Conservation (phyloP, 208 protist genomes). For the Entamoeba histolytica region DNA sequence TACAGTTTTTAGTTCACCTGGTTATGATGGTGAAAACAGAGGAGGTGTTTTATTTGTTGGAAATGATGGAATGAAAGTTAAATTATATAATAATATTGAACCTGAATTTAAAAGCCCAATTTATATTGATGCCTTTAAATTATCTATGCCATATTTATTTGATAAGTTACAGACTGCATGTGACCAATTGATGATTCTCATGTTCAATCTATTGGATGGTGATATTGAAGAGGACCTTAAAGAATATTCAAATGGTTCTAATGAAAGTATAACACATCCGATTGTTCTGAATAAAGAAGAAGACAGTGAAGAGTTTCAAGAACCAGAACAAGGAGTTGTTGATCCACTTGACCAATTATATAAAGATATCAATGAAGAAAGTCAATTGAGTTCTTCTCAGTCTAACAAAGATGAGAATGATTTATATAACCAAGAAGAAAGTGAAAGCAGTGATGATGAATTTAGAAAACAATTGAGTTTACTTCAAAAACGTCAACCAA, state of each 20-base stretch:
- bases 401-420: not conserved
- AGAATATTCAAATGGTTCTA: no score
- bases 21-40: conserved; percentile 20
- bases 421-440: not conserved
- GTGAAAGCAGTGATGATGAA: not conserved
- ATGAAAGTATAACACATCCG: not conserved
- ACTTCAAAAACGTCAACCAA: not conserved
- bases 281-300: not conserved
- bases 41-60: not conserved
- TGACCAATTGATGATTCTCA: not conserved
- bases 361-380: not conserved
- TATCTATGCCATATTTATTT: not conserved
- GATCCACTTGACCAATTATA: not conserved
- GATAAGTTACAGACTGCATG: not conserved
- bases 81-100: not conserved
- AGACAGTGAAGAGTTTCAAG: not conserved
- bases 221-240: not conserved
- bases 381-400: not conserved
- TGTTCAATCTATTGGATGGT: not conserved
- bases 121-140: not conserved
- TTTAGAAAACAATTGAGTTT: not conserved
- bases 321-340: not conserved
- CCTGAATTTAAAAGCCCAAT: not conserved
- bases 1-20: conserved; percentile 28
- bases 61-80: not conserved